Evolutionary conservation across 139 green algal species (phyloP).

Genomic region (Spirogloea muscicola): DNA sequence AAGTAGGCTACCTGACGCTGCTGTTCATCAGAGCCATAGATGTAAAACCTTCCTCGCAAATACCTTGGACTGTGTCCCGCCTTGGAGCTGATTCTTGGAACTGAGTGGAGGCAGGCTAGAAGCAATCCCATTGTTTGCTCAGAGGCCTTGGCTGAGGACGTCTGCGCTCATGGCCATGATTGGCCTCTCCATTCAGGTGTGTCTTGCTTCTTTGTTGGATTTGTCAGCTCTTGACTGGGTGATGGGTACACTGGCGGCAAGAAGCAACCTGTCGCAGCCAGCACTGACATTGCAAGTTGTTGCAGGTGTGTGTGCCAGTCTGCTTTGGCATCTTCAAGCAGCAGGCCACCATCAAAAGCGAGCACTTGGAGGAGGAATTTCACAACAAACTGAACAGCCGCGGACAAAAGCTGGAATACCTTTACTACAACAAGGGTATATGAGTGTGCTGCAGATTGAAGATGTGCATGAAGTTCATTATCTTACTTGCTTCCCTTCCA

Average conservation of each 20-base stretch:
- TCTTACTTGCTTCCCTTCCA: too few relatives aligned
- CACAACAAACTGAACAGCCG: conserved; percentile 4
- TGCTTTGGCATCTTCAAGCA: conserved; percentile 44
- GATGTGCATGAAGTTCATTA: too few relatives aligned
- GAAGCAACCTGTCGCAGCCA: too few relatives aligned
- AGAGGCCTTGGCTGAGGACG: conserved; percentile 10
- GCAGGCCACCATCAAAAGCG: background rate
- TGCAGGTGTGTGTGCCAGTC: conserved; percentile 26
- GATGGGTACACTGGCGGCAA: too few relatives aligned
- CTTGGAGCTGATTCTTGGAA: conserved; percentile 1
- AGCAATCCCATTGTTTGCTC: background rate
- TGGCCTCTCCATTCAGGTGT: conserved; percentile 27
- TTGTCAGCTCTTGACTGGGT: too few relatives aligned
- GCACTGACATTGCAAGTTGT: too few relatives aligned
- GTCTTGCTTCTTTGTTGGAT: too few relatives aligned
- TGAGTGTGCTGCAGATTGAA: too few relatives aligned
- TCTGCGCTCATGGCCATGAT: conserved; percentile 19
- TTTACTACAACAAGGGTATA: conserved; percentile 40
- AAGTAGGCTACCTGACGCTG: too few relatives aligned
- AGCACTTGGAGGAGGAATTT: background rate
- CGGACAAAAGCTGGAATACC: background rate
- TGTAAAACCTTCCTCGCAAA: too few relatives aligned
- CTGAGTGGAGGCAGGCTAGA: conserved; percentile 6
- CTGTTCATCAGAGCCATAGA: too few relatives aligned
- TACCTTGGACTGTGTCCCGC: background rate